Evolutionary conservation across 2,329 filamentous ascomycete species (phyloP).

Genomic region (Xylariaceae sp.): DNA sequence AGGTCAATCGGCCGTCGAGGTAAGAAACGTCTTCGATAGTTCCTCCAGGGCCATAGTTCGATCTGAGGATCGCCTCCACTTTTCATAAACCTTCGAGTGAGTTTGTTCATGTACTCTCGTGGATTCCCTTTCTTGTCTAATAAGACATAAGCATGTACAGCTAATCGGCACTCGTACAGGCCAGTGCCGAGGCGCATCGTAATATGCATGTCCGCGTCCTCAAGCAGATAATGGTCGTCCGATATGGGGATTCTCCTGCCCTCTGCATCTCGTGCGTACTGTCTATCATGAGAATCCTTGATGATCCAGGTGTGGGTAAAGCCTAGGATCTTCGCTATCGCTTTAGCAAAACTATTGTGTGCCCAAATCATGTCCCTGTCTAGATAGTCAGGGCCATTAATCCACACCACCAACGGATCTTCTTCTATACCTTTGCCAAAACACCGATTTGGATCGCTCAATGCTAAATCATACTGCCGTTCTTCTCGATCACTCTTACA

Average conservation of each 20-base stretch:
- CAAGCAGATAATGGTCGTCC: not conserved
- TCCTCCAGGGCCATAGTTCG: constrained; percentile 22
- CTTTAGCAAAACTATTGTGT: constrained; percentile 28
- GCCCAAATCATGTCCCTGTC: constrained; percentile 18
- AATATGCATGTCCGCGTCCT: constrained; percentile 25
- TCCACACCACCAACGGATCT: constrained; percentile 23
- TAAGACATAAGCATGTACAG: constrained; percentile 18
- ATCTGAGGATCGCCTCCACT: constrained; percentile 3
- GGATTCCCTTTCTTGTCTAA: constrained; percentile 12
- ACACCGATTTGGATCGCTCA: constrained; percentile 19
- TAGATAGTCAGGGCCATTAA: not conserved
- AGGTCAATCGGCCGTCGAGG: constrained; percentile 4
- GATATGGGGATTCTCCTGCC: not conserved
- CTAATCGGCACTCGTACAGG: constrained; percentile 17
- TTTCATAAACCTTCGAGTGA: constrained; percentile 2
- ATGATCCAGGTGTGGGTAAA: constrained; percentile 24
- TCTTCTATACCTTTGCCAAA: constrained; percentile 16
- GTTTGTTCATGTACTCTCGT: constrained; percentile 14
- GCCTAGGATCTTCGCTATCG: constrained; percentile 22
- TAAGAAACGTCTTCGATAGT: not conserved
- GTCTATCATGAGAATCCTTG: not conserved
- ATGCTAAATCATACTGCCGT: constrained; percentile 11
- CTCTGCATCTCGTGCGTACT: constrained; percentile 8
- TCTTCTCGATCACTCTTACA: constrained; percentile 21
- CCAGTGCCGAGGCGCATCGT: constrained; percentile 19